These are phyloP conservation scores for Boletus rubroflammeus DNA, from an alignment of 768 basidiomycete species.

Conservation along the genomic window DNA sequence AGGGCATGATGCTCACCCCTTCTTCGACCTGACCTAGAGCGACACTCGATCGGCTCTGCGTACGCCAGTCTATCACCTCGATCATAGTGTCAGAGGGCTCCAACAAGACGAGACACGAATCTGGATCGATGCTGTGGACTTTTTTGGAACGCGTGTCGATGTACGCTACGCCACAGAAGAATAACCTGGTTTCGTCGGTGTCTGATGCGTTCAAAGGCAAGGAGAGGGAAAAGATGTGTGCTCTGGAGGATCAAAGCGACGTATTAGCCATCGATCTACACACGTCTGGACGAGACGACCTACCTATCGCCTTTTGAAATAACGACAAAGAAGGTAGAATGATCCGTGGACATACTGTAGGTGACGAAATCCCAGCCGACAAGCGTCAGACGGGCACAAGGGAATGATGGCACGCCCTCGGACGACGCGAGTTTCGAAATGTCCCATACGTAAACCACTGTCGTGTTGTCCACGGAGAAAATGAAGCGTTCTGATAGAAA, in stretches of 20 bases:
- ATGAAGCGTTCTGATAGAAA: constrained; percentile 13
- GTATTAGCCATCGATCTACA: not conserved
- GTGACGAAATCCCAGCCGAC: constrained; percentile 3
- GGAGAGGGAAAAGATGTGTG: constrained; percentile 8
- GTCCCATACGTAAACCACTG: constrained; percentile 15
- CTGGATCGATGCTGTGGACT: constrained; percentile 33
- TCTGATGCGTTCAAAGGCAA: not conserved
- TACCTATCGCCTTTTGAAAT: constrained; percentile 8
- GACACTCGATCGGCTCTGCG: constrained; percentile 15
- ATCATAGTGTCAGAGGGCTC: constrained; percentile 27
- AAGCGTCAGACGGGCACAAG: constrained; percentile 4
- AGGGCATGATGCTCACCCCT: constrained; percentile 21
- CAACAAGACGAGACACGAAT: constrained; percentile 29
- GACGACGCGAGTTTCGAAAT: not conserved
- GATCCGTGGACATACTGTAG: constrained; percentile 2
- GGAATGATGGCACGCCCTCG: not conserved
- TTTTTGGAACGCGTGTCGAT: not conserved
- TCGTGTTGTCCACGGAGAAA: constrained; percentile 6
- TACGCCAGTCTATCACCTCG: constrained; percentile 38
- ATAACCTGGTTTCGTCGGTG: not conserved
- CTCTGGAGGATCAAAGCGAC: constrained; percentile 1
- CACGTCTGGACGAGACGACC: not conserved
- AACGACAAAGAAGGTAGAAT: constrained; percentile 13
- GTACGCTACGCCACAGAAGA: constrained; percentile 2
- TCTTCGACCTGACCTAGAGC: constrained; percentile 24